Percentiles rank a stretch among this genome's conserved stretches.
phyloP scores from a whole-genome alignment of 108 stramenopile species.

The Bacterosira constricta region DNA sequence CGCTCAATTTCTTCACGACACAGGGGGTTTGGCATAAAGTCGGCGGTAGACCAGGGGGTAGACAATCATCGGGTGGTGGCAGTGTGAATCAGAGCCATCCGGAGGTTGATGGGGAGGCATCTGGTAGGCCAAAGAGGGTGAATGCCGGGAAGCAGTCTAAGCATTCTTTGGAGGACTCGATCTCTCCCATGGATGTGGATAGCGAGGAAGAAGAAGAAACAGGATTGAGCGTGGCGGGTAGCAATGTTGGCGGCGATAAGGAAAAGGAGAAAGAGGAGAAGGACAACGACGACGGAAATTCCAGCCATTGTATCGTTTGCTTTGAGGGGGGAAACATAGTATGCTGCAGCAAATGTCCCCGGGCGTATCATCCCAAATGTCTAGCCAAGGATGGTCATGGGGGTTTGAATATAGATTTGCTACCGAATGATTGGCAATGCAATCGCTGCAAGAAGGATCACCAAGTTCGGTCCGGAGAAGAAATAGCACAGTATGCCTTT shows the following conservation, averaged over 20 bases:
- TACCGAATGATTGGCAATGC: conserved; percentile 39
- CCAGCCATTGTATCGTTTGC: conserved; percentile 42
- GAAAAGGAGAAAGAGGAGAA: conserved; percentile 7
- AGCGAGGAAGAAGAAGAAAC: background rate
- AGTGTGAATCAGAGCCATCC: too few relatives aligned
- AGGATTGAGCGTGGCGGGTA: too few relatives aligned
- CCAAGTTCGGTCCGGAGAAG: conserved; percentile 22
- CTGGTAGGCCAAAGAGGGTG: too few relatives aligned
- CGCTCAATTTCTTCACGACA: conserved; percentile 96
- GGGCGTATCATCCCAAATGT: conserved; percentile 37
- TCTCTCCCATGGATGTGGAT: background rate
- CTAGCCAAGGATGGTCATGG: conserved; percentile 17
- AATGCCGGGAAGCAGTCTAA: too few relatives aligned
- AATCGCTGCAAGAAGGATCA: conserved; percentile 36
- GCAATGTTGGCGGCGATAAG: background rate
- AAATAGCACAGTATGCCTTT: conserved; percentile 16
- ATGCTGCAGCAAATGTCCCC: conserved; percentile 42
- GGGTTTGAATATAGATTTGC: conserved; percentile 6
- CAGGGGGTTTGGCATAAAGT: conserved; percentile 22
- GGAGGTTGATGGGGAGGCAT: too few relatives aligned
- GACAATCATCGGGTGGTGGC: background rate
- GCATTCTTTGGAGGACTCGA: background rate
- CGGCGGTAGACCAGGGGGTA: background rate
- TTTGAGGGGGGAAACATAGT: conserved; percentile 29
- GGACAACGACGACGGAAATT: conserved; percentile 42